phyloP scores from a whole-genome alignment of 169 alveolate species.

The Plasmodium sp. region DNA sequence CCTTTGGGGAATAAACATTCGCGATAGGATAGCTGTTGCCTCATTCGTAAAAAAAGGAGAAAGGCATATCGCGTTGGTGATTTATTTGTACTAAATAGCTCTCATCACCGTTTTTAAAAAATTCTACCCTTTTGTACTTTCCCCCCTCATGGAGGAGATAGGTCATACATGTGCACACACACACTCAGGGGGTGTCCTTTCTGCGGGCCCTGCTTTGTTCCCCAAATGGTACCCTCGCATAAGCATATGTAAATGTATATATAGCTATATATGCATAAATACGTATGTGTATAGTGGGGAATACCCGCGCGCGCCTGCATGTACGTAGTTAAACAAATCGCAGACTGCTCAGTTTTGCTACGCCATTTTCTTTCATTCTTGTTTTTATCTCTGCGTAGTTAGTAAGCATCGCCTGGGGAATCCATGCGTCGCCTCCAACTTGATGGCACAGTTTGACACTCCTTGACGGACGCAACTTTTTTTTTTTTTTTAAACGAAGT shows the following conservation, averaged over 20 bases:
- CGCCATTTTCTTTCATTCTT: background rate
- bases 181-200: background rate
- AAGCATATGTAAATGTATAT: background rate
- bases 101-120: background rate
- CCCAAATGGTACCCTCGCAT: background rate
- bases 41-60: background rate
- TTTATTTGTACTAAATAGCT: background rate
- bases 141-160: background rate
- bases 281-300: background rate
- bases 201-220: background rate
- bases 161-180: background rate
- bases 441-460: background rate
- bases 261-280: background rate
- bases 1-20: background rate
- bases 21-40: background rate
- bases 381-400: background rate
- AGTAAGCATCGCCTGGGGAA: background rate
- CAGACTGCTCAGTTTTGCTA: background rate
- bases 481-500: background rate
- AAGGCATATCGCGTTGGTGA: background rate
- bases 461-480: background rate
- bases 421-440: background rate
- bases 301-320: background rate
- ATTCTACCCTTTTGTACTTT: background rate
- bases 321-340: background rate